These are phyloP conservation scores for Mucor piriformis DNA, from an alignment of 371 early-diverging fungal genomes.

Conservation along the genomic window DNA sequence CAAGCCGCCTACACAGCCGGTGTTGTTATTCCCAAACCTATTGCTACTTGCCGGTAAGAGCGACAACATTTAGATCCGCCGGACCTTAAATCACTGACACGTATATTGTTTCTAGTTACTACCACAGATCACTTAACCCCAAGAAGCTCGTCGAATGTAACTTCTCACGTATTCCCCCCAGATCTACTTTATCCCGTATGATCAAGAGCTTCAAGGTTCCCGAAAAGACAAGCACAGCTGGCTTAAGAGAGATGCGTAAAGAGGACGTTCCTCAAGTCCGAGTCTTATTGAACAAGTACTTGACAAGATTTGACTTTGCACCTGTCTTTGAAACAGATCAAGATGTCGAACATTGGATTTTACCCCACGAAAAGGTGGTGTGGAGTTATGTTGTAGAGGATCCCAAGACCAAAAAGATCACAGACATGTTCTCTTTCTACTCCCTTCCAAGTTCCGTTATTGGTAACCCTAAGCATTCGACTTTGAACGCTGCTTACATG, in stretches of 20 bases:
- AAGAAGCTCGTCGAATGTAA: constrained; percentile 93
- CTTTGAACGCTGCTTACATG: constrained; percentile 89
- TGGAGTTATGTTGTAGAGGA: no score
- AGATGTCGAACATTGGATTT: constrained; percentile 91
- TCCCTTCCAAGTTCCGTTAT: constrained; percentile 21
- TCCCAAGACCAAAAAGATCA: constrained; percentile 9
- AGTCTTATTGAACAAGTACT: constrained; percentile 72
- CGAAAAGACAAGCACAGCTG: constrained; percentile 63
- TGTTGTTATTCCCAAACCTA: constrained; percentile 87
- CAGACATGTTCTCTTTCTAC: constrained; percentile 34
- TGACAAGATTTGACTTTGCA: constrained; percentile 70
- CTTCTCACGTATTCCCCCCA: constrained; percentile 79
- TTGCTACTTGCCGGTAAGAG: constrained; percentile 75
- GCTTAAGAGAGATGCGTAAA: constrained; percentile 77
- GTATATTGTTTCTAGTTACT: constrained; percentile 64
- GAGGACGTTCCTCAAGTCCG: constrained; percentile 78
- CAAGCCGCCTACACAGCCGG: constrained; percentile 99
- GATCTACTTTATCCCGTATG: constrained; percentile 76
- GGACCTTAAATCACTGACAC: background rate
- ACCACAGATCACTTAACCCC: constrained; percentile 91
- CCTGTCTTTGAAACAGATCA: constrained; percentile 78
- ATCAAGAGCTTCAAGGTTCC: constrained; percentile 77
- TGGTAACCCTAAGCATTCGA: constrained; percentile 53
- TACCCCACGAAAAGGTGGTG: constrained; percentile 76
- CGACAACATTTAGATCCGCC: background rate